These are phyloP conservation scores for Ceratobasidium sp. DNA, from an alignment of 1,284 basidiomycete species.

Conservation along the genomic window DNA sequence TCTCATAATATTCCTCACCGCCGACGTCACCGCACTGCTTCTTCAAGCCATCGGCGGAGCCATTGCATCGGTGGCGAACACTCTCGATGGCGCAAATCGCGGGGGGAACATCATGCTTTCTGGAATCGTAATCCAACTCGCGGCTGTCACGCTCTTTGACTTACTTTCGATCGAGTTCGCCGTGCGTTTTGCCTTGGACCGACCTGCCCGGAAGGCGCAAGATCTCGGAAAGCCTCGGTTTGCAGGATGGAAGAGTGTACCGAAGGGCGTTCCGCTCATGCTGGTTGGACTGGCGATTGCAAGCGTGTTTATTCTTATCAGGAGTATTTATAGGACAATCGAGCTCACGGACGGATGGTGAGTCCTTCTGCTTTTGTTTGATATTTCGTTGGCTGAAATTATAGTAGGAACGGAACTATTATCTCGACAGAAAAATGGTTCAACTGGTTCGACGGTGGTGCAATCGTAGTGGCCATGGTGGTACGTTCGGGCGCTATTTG, in stretches of 20 bases:
- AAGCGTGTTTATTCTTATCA: slow-evolving; percentile 46
- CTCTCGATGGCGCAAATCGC: slow-evolving; percentile 41
- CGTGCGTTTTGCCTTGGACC: slow-evolving; percentile 18
- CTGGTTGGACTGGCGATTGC: slow-evolving; percentile 44
- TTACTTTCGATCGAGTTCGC: slow-evolving; percentile 38
- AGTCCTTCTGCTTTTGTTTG: background rate
- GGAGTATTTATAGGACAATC: slow-evolving; percentile 48
- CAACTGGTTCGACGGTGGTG: slow-evolving; percentile 37
- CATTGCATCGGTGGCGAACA: slow-evolving; percentile 51
- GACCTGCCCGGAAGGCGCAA: background rate
- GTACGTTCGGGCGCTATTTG: background rate
- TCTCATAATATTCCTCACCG: slow-evolving; percentile 57
- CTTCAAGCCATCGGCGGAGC: slow-evolving; percentile 61
- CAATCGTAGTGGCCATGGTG: slow-evolving; percentile 37
- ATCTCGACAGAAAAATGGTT: slow-evolving; percentile 42
- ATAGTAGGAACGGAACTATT: slow-evolving; percentile 15
- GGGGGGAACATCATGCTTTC: slow-evolving; percentile 52
- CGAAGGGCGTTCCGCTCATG: slow-evolving; percentile 31
- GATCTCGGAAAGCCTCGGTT: background rate
- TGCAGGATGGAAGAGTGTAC: background rate
- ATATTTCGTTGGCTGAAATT: background rate
- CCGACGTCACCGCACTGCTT: slow-evolving; percentile 58
- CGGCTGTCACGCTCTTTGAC: slow-evolving; percentile 27
- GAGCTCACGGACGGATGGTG: slow-evolving; percentile 44
- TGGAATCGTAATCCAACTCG: slow-evolving; percentile 46